Evolutionary conservation across 306 rosid species (phyloP).

Genomic region (Fragaria iinumae): DNA sequence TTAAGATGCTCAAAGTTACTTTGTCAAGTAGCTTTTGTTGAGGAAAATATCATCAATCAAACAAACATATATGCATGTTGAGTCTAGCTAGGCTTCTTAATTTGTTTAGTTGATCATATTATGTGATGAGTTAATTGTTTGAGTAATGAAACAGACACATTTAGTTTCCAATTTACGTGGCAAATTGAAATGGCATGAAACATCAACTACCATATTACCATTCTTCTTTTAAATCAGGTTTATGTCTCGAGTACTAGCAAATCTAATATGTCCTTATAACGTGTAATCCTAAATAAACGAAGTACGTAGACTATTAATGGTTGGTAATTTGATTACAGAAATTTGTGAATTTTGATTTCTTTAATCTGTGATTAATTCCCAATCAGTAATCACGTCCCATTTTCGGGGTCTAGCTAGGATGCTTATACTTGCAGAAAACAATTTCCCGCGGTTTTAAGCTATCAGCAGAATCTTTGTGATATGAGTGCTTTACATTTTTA

Average conservation of each 20-base stretch:
- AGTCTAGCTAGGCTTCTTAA: neutral
- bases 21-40: neutral
- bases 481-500: conserved; percentile 18
- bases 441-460: conserved; percentile 75
- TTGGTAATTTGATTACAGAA: too few relatives aligned
- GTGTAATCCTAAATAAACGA: too few relatives aligned
- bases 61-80: too few relatives aligned
- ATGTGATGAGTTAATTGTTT: too few relatives aligned
- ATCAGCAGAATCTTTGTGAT: conserved; percentile 57
- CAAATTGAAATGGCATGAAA: neutral
- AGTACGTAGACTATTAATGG: too few relatives aligned
- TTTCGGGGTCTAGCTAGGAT: conserved; percentile 36
- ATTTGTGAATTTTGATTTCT: neutral
- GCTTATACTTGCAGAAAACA: conserved; percentile 88
- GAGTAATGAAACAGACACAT: neutral
- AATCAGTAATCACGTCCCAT: conserved; percentile 40
- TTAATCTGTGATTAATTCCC: conserved; percentile 12
- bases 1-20: neutral
- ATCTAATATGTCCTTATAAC: too few relatives aligned
- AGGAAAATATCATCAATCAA: neutral
- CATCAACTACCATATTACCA: neutral
- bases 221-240: too few relatives aligned
- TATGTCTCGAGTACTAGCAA: too few relatives aligned
- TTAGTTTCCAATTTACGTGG: neutral
- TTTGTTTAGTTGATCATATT: neutral